Base-by-base conservation (phyloP, 2,329 filamentous ascomycete species). In the Epichloe bromicola region DNA sequence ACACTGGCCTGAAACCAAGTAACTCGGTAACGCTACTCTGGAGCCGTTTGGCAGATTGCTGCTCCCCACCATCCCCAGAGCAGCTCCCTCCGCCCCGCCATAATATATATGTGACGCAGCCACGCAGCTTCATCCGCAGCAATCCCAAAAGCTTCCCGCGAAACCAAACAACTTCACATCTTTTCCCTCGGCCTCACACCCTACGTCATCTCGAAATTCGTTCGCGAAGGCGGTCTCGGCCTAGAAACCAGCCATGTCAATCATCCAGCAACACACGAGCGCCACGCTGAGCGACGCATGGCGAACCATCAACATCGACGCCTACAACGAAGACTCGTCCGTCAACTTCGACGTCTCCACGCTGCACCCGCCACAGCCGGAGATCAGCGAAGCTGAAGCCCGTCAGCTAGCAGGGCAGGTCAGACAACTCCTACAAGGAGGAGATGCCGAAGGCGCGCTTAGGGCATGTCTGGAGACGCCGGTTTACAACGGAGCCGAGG, bases 241-340 rank as follows among this genome's bases (percentile, higher is more conserved):
- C 11, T 20, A 17, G 17, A 46, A 4, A 46, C 5, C 5, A 30
- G 19, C 33, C 46, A 83, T 84, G 80, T 84, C 80, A 49, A 82
- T 84, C 63, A 82, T 83, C 59, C 80, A 82, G 65, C 78, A 83
- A 65, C 76, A 81, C 68, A 79, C 75, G 48, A 69, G 72, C 53
- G 75, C 77, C 51, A 74, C 79, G 59, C 74, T 84, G 51, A 71
- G 71, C 67, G 80, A 84, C 59, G 76, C 78, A 63, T 84, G 80
- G 80, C 87, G 90, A 68, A 95, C 88, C 58, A 93, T 96, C 76
- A 88, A 96, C 77, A 85, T 96, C 68, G 90, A 96, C 67, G 83
- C 85, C 59, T 79, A 95, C 61, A 86, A 93, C 67, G 88, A 90
- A 53, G 90, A 97, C 69, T 93, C 88, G 61, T 80, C 86, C 58